phyloP scores from a whole-genome alignment of 306 rosid species.

The Macrotyloma uniflorum region DNA sequence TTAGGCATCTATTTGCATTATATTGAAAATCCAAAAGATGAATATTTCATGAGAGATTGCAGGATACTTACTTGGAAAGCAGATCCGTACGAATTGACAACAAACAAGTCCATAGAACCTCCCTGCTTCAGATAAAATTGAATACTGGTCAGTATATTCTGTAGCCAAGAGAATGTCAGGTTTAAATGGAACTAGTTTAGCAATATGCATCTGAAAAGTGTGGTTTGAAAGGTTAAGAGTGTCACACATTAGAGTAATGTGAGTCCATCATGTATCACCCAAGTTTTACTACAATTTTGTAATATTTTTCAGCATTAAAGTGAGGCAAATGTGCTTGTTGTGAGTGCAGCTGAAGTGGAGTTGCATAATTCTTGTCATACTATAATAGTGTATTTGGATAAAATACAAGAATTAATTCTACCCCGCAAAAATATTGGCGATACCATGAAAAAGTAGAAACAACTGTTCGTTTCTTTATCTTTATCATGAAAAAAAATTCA shows the following conservation, averaged over 20 bases:
- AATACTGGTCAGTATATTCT: constrained; percentile 18
- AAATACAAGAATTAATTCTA: too few relatives aligned
- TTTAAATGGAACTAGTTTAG: constrained; percentile 26
- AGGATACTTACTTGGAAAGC: constrained; percentile 78
- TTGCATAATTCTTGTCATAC: background rate
- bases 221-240: constrained; percentile 16
- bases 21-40: constrained; percentile 10
- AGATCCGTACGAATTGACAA: constrained; percentile 89
- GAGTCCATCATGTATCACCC: constrained; percentile 1
- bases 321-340: background rate
- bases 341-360: constrained; percentile 1
- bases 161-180: background rate
- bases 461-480: too few relatives aligned
- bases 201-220: background rate
- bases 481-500: too few relatives aligned
- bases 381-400: background rate
- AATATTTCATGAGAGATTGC: constrained; percentile 1
- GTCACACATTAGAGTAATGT: background rate
- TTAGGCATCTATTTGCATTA: constrained; percentile 27
- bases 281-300: constrained; percentile 2
- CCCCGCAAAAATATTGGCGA: too few relatives aligned
- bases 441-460: too few relatives aligned
- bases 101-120: constrained; percentile 76
- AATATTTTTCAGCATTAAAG: background rate
- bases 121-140: constrained; percentile 59